Evolutionary conservation across 1,284 basidiomycete genomes (phyloP), one percentile per base, ranked within the genome.

Genomic region (Anthracocystis walkeri): DNA sequence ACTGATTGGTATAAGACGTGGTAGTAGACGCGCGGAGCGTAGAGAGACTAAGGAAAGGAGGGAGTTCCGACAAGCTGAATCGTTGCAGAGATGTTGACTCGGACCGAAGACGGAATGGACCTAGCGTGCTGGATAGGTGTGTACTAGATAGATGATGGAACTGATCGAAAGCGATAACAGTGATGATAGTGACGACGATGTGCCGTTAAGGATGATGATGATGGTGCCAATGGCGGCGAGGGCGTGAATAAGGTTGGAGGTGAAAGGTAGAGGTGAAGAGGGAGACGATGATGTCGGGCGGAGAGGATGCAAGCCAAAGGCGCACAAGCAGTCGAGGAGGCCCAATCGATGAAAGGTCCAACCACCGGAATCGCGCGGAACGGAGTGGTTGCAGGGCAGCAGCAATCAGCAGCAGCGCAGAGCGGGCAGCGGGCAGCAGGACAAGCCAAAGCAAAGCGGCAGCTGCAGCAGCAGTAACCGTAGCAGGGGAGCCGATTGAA

Each of bases 271-370:
- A 35, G 6, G 21, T 10, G 29, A 33, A n/a, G 16, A 27, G 21
- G 6, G 27, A 16, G 57, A 38, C 50, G 64, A 29, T 62, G 59
- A 52, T 54, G 66, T 59, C 56, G 66, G 60, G 66, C 62, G 65
- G 33, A 51, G 65, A 52, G 20, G 14, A 38, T 20, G 29, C 18
- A 33, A 27, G 48, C 48, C 18, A 29, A 51, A 61, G 65, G 46
- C 25, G 57, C 27, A 44, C 45, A 33, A 54, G 55, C 31, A 18
- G 41, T 38, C 23, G 40, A 49, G 25, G 33, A 33, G 25, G 31
- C 27, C 52, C 53, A 56, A 65, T 60, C 35, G 44, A 55, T 49
- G 53, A 60, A 60, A 44, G 21, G 45, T n/a, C n/a, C 38, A 31
- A 54, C 25, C 27, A 38, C 52, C 52, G 52, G 52, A 51, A 53